Conservation (phyloP, 192 early-diverging fungal genomes). For the Linnemannia schmuckeri region DNA sequence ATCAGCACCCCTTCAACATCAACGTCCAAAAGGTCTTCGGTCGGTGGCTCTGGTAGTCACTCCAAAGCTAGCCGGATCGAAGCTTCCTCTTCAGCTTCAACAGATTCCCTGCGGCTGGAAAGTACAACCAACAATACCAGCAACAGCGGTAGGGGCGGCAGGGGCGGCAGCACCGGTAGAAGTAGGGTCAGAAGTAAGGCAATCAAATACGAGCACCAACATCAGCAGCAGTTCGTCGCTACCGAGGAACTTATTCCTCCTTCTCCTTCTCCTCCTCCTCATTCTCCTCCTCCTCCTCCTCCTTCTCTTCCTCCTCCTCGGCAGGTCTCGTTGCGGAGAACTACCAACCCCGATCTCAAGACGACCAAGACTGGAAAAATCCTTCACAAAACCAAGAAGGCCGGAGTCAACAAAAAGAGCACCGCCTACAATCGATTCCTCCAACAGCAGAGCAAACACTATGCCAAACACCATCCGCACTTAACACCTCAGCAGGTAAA, state of each 20-base stretch:
- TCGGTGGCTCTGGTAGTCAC: neutral
- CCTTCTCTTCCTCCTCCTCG: neutral
- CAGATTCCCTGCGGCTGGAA: neutral
- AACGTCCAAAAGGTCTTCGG: neutral
- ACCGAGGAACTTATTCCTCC: neutral
- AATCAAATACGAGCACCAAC: neutral
- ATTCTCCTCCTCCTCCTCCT: too few relatives aligned
- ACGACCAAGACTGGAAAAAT: slow-evolving; percentile 50
- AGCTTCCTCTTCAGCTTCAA: neutral
- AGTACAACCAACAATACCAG: neutral
- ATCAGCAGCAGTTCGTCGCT: neutral
- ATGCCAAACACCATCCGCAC: slow-evolving; percentile 12
- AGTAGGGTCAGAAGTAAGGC: neutral
- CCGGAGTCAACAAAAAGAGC: slow-evolving; percentile 9
- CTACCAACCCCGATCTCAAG: slow-evolving; percentile 33
- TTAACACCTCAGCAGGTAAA: slow-evolving; percentile 41
- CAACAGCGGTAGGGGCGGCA: neutral
- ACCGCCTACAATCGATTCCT: slow-evolving; percentile 46
- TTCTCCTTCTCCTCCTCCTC: neutral
- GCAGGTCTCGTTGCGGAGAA: slow-evolving; percentile 27
- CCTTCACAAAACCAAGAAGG: slow-evolving; percentile 14
- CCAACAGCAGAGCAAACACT: slow-evolving; percentile 25
- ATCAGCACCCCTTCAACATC: neutral
- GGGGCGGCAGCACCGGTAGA: neutral
- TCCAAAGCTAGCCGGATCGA: neutral